Evolutionary conservation across 2,329 filamentous ascomycete genomes (phyloP).

Genomic region (Coniochaeta pulveracea): DNA sequence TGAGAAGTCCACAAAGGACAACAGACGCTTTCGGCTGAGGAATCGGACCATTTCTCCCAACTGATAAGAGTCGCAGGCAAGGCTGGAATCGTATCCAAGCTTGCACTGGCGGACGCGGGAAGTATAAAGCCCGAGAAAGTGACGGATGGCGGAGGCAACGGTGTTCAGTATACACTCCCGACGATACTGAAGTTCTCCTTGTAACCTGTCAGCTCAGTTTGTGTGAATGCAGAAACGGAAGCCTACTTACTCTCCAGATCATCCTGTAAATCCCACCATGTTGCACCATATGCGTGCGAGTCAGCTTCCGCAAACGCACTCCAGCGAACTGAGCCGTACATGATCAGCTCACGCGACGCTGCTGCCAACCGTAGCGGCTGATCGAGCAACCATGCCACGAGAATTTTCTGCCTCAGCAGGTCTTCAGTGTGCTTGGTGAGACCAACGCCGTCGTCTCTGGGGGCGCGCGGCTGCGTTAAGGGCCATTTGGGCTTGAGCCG

Average conservation of each 20-base stretch:
- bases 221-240: slow-evolving; percentile 1
- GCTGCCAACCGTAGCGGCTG: slow-evolving; percentile 47
- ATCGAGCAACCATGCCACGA: slow-evolving; percentile 55
- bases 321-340: slow-evolving; percentile 54
- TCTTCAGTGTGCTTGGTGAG: slow-evolving; percentile 38
- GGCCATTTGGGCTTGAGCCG: slow-evolving; percentile 45
- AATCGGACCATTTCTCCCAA: slow-evolving; percentile 69
- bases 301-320: slow-evolving; percentile 24
- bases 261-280: slow-evolving; percentile 65
- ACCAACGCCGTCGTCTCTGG: slow-evolving; percentile 19
- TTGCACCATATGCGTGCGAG: slow-evolving; percentile 21
- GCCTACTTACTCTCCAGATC: slow-evolving; percentile 49
- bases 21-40: slow-evolving; percentile 47
- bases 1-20: slow-evolving; percentile 48
- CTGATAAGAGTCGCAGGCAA: slow-evolving; percentile 67
- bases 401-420: slow-evolving; percentile 55
- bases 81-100: slow-evolving; percentile 61
- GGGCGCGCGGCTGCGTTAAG: slow-evolving; percentile 19
- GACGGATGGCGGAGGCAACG: slow-evolving; percentile 55
- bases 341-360: slow-evolving; percentile 54
- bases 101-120: slow-evolving; percentile 59
- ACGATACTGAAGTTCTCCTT: slow-evolving; percentile 55
- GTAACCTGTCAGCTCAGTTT: neutral
- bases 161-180: slow-evolving; percentile 57
- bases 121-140: slow-evolving; percentile 58